Conservation (phyloP, 495 filamentous ascomycete species). For the Penicillium argentinense region DNA sequence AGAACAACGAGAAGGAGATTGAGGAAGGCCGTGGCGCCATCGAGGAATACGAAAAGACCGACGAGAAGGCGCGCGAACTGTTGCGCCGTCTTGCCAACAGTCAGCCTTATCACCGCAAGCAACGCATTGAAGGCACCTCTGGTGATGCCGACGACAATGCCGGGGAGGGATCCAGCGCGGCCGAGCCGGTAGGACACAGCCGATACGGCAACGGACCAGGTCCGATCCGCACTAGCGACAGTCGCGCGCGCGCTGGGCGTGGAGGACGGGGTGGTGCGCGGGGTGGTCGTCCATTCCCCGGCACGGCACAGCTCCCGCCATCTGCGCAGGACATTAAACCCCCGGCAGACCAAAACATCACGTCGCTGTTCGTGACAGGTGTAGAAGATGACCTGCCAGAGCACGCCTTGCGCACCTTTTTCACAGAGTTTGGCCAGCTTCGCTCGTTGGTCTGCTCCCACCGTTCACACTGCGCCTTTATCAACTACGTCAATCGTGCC, state of each 20-base stretch:
- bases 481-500: constrained; percentile 84
- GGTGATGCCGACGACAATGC: constrained; percentile 39
- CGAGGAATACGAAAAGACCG: constrained; percentile 92
- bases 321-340: constrained; percentile 80
- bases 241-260: constrained; percentile 41
- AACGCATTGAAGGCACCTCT: constrained; percentile 58
- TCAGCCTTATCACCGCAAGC: constrained; percentile 90
- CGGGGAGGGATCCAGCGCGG: constrained; percentile 14
- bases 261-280: constrained; percentile 49
- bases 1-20: constrained; percentile 92
- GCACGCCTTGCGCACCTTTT: constrained; percentile 85
- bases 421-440: constrained; percentile 80
- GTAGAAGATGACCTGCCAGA: constrained; percentile 96
- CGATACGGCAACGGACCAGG: constrained; percentile 49
- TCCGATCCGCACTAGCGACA: constrained; percentile 68
- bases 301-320: constrained; percentile 72
- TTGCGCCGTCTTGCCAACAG: constrained; percentile 82
- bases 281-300: constrained; percentile 63
- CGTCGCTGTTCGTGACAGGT: constrained; percentile 89
- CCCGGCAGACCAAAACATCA: constrained; percentile 78
- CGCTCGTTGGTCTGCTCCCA: constrained; percentile 92
- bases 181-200: constrained; percentile 34
- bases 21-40: constrained; percentile 83
- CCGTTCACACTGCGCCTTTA: constrained; percentile 92
- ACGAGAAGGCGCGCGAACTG: constrained; percentile 91